Conservation (phyloP, 1,139 yeast genomes). For the Geotrichum reessii region DNA sequence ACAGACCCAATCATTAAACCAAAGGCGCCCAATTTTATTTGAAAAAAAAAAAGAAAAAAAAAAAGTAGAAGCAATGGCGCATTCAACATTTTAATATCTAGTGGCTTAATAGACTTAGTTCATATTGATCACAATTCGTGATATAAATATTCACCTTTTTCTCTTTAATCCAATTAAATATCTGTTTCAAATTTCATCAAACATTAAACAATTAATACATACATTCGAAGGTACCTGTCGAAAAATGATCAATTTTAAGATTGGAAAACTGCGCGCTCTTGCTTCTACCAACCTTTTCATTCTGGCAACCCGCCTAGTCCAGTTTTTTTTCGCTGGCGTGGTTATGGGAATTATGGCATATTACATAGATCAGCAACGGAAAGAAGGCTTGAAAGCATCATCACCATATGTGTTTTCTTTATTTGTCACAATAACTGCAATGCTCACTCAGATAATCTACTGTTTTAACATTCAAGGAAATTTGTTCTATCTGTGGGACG, state of each 20-base stretch:
- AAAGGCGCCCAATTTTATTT: background rate
- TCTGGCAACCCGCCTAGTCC: constrained; percentile 28
- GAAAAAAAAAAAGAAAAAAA: background rate
- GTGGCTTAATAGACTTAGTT: background rate
- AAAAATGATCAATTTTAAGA: background rate
- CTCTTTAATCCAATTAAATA: background rate
- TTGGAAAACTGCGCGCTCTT: background rate
- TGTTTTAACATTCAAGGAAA: constrained; percentile 27
- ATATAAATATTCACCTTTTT: background rate
- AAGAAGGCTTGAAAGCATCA: constrained; percentile 19
- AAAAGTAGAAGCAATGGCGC: too few relatives aligned
- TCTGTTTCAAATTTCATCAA: background rate
- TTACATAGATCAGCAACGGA: constrained; percentile 24
- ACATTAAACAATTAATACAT: background rate
- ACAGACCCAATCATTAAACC: background rate
- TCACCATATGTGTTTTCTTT: constrained; percentile 29
- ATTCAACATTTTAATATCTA: background rate
- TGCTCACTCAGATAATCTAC: constrained; percentile 30
- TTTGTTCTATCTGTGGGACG: constrained; percentile 28
- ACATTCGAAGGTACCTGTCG: background rate
- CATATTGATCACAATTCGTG: background rate
- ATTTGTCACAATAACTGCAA: constrained; percentile 27
- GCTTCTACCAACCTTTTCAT: constrained; percentile 31
- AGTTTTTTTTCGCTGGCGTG: constrained; percentile 33
- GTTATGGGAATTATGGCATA: constrained; percentile 31